Evolutionary conservation across 2,329 filamentous ascomycete species (phyloP).

Genomic region (Chaetomiaceae sp.): DNA sequence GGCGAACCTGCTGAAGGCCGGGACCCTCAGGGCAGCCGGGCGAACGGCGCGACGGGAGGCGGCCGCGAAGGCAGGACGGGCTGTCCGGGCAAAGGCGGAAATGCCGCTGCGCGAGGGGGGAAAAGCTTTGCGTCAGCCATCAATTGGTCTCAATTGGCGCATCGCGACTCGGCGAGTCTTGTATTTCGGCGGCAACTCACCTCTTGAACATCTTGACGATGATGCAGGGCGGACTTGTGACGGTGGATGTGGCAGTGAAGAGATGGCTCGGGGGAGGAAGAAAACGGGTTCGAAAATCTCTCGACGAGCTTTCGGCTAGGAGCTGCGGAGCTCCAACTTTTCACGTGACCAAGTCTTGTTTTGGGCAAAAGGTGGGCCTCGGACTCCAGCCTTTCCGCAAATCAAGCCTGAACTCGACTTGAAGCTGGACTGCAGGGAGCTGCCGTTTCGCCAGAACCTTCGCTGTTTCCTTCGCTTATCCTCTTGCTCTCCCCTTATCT

Average conservation of each 20-base stretch:
- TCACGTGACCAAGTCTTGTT: conserved; percentile 26
- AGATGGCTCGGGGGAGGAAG: conserved; percentile 26
- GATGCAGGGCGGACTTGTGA: conserved; percentile 55
- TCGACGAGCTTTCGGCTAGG: conserved; percentile 29
- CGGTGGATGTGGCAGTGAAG: conserved; percentile 25
- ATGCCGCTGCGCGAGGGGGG: conserved; percentile 53
- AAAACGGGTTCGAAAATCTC: conserved; percentile 31
- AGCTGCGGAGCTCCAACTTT: conserved; percentile 28
- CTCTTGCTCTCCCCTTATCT: background rate
- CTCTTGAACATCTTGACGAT: conserved; percentile 80
- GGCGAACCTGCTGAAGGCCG: conserved; percentile 54
- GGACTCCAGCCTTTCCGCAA: conserved; percentile 13
- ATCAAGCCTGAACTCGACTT: background rate
- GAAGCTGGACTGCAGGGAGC: background rate
- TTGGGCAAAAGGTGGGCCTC: conserved; percentile 19
- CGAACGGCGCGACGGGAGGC: conserved; percentile 54
- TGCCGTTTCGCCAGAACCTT: background rate
- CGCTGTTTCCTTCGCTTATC: too few species aligned
- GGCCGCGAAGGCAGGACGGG: conserved; percentile 57
- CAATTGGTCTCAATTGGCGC: conserved; percentile 40
- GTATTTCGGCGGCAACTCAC: conserved; percentile 46
- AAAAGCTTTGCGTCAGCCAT: conserved; percentile 36
- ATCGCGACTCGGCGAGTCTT: background rate
- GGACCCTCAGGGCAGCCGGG: conserved; percentile 52
- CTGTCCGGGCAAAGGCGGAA: conserved; percentile 59